These are phyloP conservation scores for Pilasporangium apinafurcum DNA, from an alignment of 352 stramenopile genomes.

Conservation along the genomic window DNA sequence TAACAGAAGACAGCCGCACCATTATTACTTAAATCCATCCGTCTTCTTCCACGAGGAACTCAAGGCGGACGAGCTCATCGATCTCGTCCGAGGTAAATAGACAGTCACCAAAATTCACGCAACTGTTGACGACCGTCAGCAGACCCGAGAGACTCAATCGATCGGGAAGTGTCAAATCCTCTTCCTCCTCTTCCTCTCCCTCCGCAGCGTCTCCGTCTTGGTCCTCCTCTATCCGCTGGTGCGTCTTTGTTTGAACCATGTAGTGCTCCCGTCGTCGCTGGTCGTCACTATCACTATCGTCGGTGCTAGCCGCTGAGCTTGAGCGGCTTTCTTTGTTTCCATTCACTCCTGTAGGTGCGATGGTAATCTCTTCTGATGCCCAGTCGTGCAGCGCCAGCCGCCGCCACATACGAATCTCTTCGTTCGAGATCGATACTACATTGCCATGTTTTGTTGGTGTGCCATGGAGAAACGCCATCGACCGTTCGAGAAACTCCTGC, in stretches of 20 bases:
- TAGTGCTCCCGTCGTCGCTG: conserved; percentile 5
- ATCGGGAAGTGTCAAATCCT: conserved; percentile 8
- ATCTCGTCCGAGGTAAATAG: conserved; percentile 51
- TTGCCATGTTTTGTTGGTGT: conserved; percentile 63
- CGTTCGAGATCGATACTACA: conserved; percentile 72
- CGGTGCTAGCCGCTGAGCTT: conserved; percentile 44
- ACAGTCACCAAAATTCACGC: conserved; percentile 26
- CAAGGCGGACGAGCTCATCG: conserved; percentile 56
- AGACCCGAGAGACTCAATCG: conserved; percentile 15
- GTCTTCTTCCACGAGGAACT: conserved; percentile 80
- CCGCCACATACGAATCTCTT: conserved; percentile 79
- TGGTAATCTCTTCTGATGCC: conserved; percentile 45
- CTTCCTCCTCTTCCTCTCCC: conserved; percentile 23
- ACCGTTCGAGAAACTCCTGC: conserved; percentile 73
- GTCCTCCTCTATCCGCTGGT: conserved; percentile 8
- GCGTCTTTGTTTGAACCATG: conserved; percentile 2
- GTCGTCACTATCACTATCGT: conserved; percentile 52
- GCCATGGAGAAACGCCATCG: conserved; percentile 59
- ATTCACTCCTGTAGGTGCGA: conserved; percentile 13
- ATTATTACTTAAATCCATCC: conserved; percentile 78
- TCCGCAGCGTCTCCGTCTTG: conserved; percentile 21
- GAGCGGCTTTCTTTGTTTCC: conserved; percentile 43
- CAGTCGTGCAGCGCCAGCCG: conserved; percentile 64
- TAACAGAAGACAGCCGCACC: too few species aligned
- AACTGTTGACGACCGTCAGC: conserved; percentile 25